Base-by-base conservation (phyloP, 139 green algal species). In the Coelastrella sp. region DNA sequence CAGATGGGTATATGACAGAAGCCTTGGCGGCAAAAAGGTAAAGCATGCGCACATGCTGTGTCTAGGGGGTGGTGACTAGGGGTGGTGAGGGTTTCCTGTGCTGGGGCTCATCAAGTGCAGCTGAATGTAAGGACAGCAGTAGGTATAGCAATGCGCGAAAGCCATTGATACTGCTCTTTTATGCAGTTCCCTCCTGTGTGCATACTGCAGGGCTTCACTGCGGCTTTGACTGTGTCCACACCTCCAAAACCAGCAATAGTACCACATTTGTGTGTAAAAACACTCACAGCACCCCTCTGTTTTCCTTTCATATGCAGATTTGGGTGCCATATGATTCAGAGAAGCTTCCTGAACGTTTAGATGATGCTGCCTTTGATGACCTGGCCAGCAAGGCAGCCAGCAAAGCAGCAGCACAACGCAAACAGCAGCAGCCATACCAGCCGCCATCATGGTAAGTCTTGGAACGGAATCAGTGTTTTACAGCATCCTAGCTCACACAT, bases 1-100 rank as follows among this genome's bases (percentile, higher is more conserved):
- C 61, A 56, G 88, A 57, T 95, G 93, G 93, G 91, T 95, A 77
- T 94, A 93, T 66, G 93, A 95, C 87, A 83, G 93, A n/a, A 91
- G 92, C 0, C 66, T 95, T 56, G 93, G 93, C 5, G 93, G 93
- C 17, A 92, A 92, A 57, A 94, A 92, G 92, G 93, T 94, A 89
- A 32, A 47, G 32, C 32, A 47, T 47, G 32, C 32, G 32, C 32
- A 47, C 32, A 47, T 47, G 32, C 32, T 47, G 32, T 47, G 32
- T 47, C 32, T 47, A 47, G 32, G 32, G 32, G 32, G 32, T 47
- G 32, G 32, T 47, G 32, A 47, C 32, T 47, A 47, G 32, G 32
- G 32, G 32, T 47, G 32, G 32, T 47, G 32, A 47, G 32, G 32
- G 32, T 47, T 47, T 47, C 32, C 32, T 47, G 32, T 47, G 32